phyloP scores from a whole-genome alignment of 345 rosid species.

The Hibiscus syriacus region DNA sequence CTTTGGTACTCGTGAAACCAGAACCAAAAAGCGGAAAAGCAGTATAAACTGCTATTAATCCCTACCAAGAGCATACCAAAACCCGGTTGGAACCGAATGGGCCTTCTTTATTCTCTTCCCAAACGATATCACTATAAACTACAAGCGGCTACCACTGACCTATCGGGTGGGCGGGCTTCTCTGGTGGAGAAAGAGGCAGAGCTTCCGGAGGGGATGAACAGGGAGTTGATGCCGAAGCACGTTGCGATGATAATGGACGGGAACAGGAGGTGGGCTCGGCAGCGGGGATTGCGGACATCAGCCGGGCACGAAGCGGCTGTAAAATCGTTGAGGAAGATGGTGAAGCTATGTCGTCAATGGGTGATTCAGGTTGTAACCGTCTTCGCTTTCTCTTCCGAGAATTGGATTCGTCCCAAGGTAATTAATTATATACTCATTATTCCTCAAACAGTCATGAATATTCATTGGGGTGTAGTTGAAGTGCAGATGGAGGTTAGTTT shows the following conservation, averaged over 20 bases:
- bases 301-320: slow-evolving; percentile 69
- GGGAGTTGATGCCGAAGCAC: slow-evolving; percentile 58
- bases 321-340: slow-evolving; percentile 43
- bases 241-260: no score
- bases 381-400: slow-evolving; percentile 70
- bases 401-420: slow-evolving; percentile 76
- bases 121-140: not conserved
- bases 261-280: slow-evolving; percentile 67
- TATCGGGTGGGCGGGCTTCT: not conserved
- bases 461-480: not conserved
- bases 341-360: slow-evolving; percentile 45
- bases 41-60: not conserved
- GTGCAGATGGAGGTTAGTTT: slow-evolving; percentile 62
- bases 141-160: not conserved
- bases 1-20: no score
- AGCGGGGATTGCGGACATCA: slow-evolving; percentile 37
- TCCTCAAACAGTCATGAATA: not conserved
- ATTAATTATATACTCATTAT: not conserved
- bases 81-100: not conserved
- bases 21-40: no score
- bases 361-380: slow-evolving; percentile 61
- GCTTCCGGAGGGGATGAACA: slow-evolving; percentile 39
- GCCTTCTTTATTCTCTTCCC: not conserved
- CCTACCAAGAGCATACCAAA: not conserved
- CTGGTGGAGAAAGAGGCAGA: slow-evolving; percentile 11